Conservation (phyloP, 2,329 filamentous ascomycete genomes). For the Blastomyces silverae region DNA sequence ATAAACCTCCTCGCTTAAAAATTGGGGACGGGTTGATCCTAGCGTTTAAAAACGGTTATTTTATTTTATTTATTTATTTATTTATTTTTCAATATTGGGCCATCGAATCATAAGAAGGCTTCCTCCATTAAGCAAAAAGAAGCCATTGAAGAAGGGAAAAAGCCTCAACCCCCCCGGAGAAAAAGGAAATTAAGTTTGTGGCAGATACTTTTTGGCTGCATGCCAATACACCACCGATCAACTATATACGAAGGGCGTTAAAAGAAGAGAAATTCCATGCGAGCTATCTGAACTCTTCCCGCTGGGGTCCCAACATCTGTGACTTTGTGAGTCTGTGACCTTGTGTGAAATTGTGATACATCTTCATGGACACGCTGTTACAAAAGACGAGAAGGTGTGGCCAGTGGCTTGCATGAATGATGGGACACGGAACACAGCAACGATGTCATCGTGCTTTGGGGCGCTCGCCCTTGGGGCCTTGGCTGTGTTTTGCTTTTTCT, state of each 20-base stretch:
- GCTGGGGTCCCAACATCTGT: neutral
- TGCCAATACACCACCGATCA: too few species aligned
- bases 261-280: neutral
- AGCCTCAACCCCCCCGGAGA: neutral
- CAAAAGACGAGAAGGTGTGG: neutral
- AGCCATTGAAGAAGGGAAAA: too few species aligned
- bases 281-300: neutral
- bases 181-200: neutral
- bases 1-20: neutral
- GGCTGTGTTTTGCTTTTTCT: neutral
- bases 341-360: too few species aligned
- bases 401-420: neutral
- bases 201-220: neutral
- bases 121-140: neutral
- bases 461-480: neutral
- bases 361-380: neutral
- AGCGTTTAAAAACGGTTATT: too few species aligned
- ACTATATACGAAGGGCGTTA: neutral
- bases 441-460: slow-evolving; percentile 9
- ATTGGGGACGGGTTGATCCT: slow-evolving; percentile 6
- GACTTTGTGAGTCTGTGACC: too few species aligned
- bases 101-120: neutral
- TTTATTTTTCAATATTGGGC: neutral
- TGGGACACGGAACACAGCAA: neutral
- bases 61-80: too few species aligned